Conservation (phyloP, 768 basidiomycete species). For the Antrodiella citrinella region DNA sequence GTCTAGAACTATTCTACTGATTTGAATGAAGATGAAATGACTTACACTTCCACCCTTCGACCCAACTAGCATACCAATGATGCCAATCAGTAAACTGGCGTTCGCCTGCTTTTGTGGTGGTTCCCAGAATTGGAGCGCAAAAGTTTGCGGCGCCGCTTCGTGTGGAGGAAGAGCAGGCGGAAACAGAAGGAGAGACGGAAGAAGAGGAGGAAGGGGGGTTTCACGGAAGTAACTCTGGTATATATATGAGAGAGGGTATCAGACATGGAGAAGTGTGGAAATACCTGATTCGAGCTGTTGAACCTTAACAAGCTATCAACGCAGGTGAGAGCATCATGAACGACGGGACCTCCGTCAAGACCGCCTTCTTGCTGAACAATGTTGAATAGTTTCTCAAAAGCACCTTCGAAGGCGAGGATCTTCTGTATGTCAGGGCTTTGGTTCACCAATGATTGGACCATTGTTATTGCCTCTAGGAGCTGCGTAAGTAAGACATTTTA, state of each 20-base stretch:
- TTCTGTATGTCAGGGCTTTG: constrained; percentile 95
- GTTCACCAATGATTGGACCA: constrained; percentile 73
- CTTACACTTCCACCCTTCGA: constrained; percentile 59
- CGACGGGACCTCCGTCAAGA: constrained; percentile 81
- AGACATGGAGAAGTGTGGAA: neutral
- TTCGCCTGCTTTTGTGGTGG: constrained; percentile 75
- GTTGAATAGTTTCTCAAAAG: constrained; percentile 91
- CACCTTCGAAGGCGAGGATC: constrained; percentile 92
- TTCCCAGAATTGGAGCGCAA: constrained; percentile 96
- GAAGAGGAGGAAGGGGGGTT: constrained; percentile 59
- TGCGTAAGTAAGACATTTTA: constrained; percentile 6
- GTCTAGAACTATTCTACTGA: neutral
- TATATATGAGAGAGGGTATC: constrained; percentile 12
- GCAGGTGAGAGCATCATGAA: constrained; percentile 79
- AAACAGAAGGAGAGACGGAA: constrained; percentile 65
- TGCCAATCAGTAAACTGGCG: constrained; percentile 66
- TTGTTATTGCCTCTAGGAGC: constrained; percentile 68
- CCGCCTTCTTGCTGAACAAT: constrained; percentile 86
- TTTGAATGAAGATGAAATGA: constrained; percentile 13
- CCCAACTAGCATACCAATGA: constrained; percentile 81
- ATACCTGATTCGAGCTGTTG: constrained; percentile 91
- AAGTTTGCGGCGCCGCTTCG: constrained; percentile 70
- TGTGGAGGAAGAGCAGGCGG: constrained; percentile 53
- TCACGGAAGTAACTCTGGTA: constrained; percentile 92
- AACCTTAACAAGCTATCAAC: constrained; percentile 83